A percentile compares a stretch with the other conserved stretches of the same genome.
Evolutionary conservation across 805 yeast genomes (phyloP).

Genomic region (Zygotorulaspora chibaensis): DNA sequence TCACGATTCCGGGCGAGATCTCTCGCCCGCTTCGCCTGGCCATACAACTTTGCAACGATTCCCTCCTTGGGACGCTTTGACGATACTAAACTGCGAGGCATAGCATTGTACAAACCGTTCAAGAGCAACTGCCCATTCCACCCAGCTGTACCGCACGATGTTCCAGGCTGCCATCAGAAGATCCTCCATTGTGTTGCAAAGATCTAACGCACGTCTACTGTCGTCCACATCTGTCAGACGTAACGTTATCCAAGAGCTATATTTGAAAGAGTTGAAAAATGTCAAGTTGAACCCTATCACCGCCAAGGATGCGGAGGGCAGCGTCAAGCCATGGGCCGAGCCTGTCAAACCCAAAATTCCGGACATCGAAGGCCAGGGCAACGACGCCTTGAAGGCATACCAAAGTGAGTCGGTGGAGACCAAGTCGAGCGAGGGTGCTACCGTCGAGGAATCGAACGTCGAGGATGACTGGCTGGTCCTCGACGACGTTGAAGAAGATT

Average conservation of each 20-base stretch:
- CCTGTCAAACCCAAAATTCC: constrained; percentile 81
- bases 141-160: not conserved
- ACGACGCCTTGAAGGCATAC: constrained; percentile 63
- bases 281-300: constrained; percentile 80
- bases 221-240: constrained; percentile 31
- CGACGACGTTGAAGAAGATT: constrained; percentile 28
- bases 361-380: constrained; percentile 60
- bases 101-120: not conserved
- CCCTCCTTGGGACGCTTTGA: too few species aligned
- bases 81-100: not conserved
- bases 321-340: constrained; percentile 76
- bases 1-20: not conserved
- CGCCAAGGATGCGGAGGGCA: constrained; percentile 68
- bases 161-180: constrained; percentile 3
- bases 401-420: constrained; percentile 74
- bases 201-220: constrained; percentile 11
- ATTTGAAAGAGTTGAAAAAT: constrained; percentile 78
- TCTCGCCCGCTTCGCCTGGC: not conserved
- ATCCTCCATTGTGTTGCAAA: constrained; percentile 1
- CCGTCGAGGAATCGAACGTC: constrained; percentile 24
- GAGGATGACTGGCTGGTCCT: constrained; percentile 76
- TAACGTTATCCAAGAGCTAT: constrained; percentile 74
- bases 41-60: too few species aligned
- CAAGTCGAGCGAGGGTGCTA: constrained; percentile 47
- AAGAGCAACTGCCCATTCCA: not conserved